Evolutionary conservation across 176 grass and related monocot species (phyloP).

Genomic region (Musa beccarii): DNA sequence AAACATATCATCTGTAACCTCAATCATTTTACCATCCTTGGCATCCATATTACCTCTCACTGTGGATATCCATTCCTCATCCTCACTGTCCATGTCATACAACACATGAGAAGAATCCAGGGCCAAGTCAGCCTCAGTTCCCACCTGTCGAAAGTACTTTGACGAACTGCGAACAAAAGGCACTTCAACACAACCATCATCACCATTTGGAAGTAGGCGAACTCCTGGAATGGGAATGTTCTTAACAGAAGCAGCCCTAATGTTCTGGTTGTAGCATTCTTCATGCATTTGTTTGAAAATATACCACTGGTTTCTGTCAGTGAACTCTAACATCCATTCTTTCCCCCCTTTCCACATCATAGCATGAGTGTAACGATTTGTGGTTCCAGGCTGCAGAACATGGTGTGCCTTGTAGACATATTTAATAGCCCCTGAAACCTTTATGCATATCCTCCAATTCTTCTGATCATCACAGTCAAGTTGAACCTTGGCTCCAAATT

Average conservation of each 20-base stretch:
- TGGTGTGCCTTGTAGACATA: conserved; percentile 69
- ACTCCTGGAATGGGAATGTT: conserved; percentile 97
- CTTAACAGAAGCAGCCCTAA: conserved; percentile 80
- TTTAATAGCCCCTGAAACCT: conserved; percentile 59
- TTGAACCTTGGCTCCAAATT: conserved; percentile 57
- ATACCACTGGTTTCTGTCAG: conserved; percentile 76
- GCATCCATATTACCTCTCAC: conserved; percentile 23
- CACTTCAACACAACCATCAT: conserved; percentile 21
- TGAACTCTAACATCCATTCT: conserved; percentile 90
- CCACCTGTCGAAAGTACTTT: conserved; percentile 52
- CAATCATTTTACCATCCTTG: conserved; percentile 7
- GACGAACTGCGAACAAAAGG: conserved; percentile 34
- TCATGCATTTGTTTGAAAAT: conserved; percentile 97
- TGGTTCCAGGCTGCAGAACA: conserved; percentile 71
- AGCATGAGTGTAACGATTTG: conserved; percentile 96
- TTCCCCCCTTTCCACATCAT: conserved; percentile 91
- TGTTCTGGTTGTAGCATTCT: conserved; percentile 73
- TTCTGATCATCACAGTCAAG: conserved; percentile 60
- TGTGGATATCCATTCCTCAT: conserved; percentile 68
- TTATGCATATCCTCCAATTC: conserved; percentile 57
- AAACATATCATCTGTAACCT: conserved; percentile 72
- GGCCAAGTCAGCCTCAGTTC: conserved; percentile 77
- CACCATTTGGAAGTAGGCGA: conserved; percentile 32
- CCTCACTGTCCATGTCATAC: conserved; percentile 97
- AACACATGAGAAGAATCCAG: conserved; percentile 68